These are phyloP conservation scores for Tinospora cordifolia DNA, from an alignment of 164 flowering plant genomes.

Conservation along the genomic window DNA sequence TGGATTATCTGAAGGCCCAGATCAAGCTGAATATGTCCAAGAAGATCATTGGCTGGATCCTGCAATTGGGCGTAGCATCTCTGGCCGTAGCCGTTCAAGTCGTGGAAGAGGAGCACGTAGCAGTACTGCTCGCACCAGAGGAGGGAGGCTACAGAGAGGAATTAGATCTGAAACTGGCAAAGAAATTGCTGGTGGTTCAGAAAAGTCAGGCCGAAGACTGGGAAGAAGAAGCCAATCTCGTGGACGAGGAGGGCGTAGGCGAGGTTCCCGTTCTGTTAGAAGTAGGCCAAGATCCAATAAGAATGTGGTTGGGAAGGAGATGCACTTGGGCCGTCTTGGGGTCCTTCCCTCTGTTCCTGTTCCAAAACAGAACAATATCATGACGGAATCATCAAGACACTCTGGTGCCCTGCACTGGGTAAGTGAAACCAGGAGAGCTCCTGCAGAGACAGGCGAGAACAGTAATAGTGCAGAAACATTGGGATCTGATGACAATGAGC, in stretches of 20 bases:
- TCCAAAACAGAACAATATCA: slow-evolving; percentile 9
- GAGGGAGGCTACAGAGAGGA: slow-evolving; percentile 44
- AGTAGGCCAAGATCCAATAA: slow-evolving; percentile 36
- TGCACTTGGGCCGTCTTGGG: slow-evolving; percentile 3
- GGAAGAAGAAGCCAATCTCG: slow-evolving; percentile 44
- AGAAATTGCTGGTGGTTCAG: slow-evolving; percentile 20
- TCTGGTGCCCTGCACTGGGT: slow-evolving; percentile 24
- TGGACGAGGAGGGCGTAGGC: slow-evolving; percentile 49
- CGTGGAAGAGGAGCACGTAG: slow-evolving; percentile 34
- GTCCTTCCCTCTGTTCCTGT: slow-evolving; percentile 3
- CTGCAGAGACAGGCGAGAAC: slow-evolving; percentile 27
- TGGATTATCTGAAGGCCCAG: slow-evolving; percentile 20
- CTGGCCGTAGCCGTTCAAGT: slow-evolving; percentile 36
- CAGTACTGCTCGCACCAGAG: slow-evolving; percentile 36
- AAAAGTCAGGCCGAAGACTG: slow-evolving; percentile 21
- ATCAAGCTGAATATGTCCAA: slow-evolving; percentile 24
- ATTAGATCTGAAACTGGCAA: slow-evolving; percentile 27
- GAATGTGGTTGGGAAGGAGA: slow-evolving; percentile 18
- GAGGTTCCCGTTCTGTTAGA: slow-evolving; percentile 47
- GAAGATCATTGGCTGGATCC: slow-evolving; percentile 37
- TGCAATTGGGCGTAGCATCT: slow-evolving; percentile 22
- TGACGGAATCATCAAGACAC: slow-evolving; percentile 16
- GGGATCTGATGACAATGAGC: slow-evolving; percentile 47
- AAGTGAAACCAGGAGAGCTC: slow-evolving; percentile 23
- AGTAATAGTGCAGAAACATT: slow-evolving; percentile 40